phyloP scores from a whole-genome alignment of 345 rosid genomes.

The Gossypium sturtianum region DNA sequence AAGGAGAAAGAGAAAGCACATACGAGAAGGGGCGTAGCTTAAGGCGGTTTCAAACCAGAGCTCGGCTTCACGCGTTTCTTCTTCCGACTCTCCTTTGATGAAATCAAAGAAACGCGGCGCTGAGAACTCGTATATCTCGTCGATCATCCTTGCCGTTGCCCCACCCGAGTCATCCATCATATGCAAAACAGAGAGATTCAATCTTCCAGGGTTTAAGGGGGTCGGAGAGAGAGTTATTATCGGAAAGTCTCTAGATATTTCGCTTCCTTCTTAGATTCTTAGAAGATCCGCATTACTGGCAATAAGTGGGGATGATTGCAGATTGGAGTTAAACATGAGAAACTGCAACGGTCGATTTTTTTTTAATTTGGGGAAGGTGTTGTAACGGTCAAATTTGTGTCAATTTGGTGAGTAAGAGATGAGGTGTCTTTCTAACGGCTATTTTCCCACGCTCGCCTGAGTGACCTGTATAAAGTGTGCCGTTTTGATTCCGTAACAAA shows the following conservation, averaged over 20 bases:
- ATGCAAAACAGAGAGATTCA: neutral
- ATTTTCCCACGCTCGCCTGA: slow-evolving; percentile 15
- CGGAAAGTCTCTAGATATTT: neutral
- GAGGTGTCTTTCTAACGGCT: slow-evolving; percentile 44
- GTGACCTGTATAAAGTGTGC: slow-evolving; percentile 6
- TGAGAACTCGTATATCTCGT: slow-evolving; percentile 73
- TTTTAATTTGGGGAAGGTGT: slow-evolving; percentile 11
- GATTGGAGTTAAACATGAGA: slow-evolving; percentile 26
- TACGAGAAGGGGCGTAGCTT: slow-evolving; percentile 91
- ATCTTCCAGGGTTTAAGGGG: neutral
- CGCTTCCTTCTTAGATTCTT: neutral
- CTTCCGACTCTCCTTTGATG: slow-evolving; percentile 57
- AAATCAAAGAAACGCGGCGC: slow-evolving; percentile 93
- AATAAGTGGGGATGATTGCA: neutral
- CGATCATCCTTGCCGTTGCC: slow-evolving; percentile 29
- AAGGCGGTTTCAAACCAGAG: slow-evolving; percentile 77
- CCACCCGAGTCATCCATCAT: neutral
- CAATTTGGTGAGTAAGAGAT: neutral
- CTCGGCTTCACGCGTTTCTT: slow-evolving; percentile 61
- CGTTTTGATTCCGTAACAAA: slow-evolving; percentile 13
- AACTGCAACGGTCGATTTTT: slow-evolving; percentile 53
- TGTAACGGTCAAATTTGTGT: slow-evolving; percentile 30
- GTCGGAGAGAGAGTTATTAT: neutral
- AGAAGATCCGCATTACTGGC: neutral
- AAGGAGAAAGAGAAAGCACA: slow-evolving; percentile 44